Percentiles rank a stretch among this genome's conserved stretches.
Evolutionary conservation across 2,329 filamentous ascomycete species (phyloP).

Genomic region (Penicillium sp.): DNA sequence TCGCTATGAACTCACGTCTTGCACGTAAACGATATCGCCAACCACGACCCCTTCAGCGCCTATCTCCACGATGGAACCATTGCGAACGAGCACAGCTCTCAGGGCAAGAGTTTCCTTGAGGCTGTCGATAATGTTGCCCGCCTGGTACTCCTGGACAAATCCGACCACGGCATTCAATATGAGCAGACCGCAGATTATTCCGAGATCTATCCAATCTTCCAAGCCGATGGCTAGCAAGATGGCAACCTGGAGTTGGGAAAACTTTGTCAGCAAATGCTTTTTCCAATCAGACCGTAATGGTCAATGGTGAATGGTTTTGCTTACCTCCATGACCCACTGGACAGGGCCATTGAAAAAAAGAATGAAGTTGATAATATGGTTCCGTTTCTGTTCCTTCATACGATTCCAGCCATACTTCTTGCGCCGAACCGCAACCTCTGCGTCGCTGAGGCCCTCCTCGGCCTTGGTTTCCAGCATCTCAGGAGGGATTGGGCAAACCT

Average conservation of each 20-base stretch:
- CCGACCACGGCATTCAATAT: constrained; percentile 81
- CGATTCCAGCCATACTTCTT: constrained; percentile 80
- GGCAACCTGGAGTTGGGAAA: constrained; percentile 54
- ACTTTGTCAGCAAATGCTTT: not conserved
- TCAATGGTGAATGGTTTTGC: constrained; percentile 26
- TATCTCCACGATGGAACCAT: constrained; percentile 72
- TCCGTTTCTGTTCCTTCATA: constrained; percentile 90
- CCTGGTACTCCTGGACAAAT: constrained; percentile 87
- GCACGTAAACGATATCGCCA: constrained; percentile 84
- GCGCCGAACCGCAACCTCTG: constrained; percentile 62
- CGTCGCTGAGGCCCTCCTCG: constrained; percentile 67
- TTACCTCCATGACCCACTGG: constrained; percentile 89
- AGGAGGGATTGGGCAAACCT: constrained; percentile 63
- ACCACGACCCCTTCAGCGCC: constrained; percentile 82
- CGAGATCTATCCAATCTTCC: constrained; percentile 88
- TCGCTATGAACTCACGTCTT: constrained; percentile 57
- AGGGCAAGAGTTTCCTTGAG: constrained; percentile 87
- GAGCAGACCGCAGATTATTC: constrained; percentile 81
- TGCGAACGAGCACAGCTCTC: constrained; percentile 82
- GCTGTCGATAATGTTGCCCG: constrained; percentile 85
- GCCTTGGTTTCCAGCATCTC: constrained; percentile 76
- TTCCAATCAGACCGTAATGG: not conserved
- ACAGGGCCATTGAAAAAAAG: constrained; percentile 84
- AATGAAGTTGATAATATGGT: constrained; percentile 75
- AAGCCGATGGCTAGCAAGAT: constrained; percentile 80